A percentile compares a stretch with the other conserved stretches of the same genome.
Evolutionary conservation across 768 basidiomycete species (phyloP).

Genomic region (Hemileccinum impolitum): DNA sequence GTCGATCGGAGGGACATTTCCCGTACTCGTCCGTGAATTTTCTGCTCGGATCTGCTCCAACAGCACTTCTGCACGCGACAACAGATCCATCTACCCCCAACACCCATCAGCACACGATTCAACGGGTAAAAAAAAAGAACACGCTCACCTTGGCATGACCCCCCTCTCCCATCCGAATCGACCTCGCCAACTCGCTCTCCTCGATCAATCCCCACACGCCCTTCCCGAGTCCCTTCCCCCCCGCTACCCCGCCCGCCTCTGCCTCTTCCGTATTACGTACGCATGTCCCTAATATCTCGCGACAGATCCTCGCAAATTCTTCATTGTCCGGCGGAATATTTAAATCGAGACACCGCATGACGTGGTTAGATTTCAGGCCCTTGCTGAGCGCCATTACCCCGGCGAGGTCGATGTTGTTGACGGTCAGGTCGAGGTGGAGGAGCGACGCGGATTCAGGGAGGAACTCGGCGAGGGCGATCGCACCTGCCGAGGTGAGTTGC

Average conservation of each 20-base stretch:
- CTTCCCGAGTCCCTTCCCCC: constrained; percentile 56
- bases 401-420: constrained; percentile 79
- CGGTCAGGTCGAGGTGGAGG: constrained; percentile 87
- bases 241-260: constrained; percentile 35
- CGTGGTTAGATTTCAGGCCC: constrained; percentile 78
- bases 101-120: not conserved
- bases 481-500: constrained; percentile 72
- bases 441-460: constrained; percentile 85
- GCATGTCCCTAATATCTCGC: constrained; percentile 88
- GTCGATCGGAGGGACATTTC: too few relatives aligned
- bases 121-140: not conserved
- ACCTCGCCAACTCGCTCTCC: constrained; percentile 76
- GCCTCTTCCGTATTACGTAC: constrained; percentile 93
- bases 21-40: not conserved
- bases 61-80: constrained; percentile 40
- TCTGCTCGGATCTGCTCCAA: constrained; percentile 37
- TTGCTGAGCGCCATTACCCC: constrained; percentile 90
- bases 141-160: constrained; percentile 42
- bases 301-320: constrained; percentile 78
- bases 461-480: constrained; percentile 95
- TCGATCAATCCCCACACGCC: constrained; percentile 86
- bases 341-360: constrained; percentile 89
- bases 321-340: constrained; percentile 87
- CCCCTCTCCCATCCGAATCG: constrained; percentile 49
- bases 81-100: constrained; percentile 5